Conservation (phyloP, 306 rosid species). For the Macrotyloma uniflorum region DNA sequence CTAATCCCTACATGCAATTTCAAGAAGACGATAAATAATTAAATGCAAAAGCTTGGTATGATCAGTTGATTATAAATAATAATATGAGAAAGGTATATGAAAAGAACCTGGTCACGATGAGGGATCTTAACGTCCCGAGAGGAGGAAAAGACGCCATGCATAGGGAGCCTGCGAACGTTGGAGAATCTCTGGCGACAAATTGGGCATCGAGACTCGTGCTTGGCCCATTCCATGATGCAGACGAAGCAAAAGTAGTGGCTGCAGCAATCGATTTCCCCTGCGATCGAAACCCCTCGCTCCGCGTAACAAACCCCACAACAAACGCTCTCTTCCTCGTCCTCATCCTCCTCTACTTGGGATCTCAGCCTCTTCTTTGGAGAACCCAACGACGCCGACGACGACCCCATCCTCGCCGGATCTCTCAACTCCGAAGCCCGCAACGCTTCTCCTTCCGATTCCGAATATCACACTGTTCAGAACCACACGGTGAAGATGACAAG, state of each 20-base stretch:
- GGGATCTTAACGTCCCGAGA: slow-evolving; percentile 62
- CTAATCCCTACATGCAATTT: not conserved
- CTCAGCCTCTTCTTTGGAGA: slow-evolving; percentile 54
- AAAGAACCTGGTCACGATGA: slow-evolving; percentile 65
- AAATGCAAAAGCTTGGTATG: not conserved
- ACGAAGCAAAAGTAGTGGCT: slow-evolving; percentile 75
- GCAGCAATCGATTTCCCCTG: slow-evolving; percentile 80
- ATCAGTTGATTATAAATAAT: not conserved
- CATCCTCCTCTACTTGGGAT: slow-evolving; percentile 23
- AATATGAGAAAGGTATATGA: not conserved
- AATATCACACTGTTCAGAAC: not conserved
- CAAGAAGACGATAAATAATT: not conserved
- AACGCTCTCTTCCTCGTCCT: slow-evolving; percentile 1
- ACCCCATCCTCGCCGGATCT: slow-evolving; percentile 37
- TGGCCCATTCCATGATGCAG: slow-evolving; percentile 88
- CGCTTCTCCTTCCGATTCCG: not conserved
- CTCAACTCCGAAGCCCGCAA: not conserved
- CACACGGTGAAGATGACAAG: not conserved
- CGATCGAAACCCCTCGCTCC: slow-evolving; percentile 49
- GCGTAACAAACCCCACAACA: slow-evolving; percentile 69
- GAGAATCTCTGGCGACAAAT: slow-evolving; percentile 76
- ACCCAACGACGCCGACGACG: not conserved
- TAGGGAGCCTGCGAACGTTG: slow-evolving; percentile 57
- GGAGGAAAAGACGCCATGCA: slow-evolving; percentile 39
- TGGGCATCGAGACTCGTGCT: slow-evolving; percentile 83